Evolutionary conservation across 768 basidiomycete genomes (phyloP), one percentile per base, ranked within the genome.

Genomic region (Scleroderma bovista): DNA sequence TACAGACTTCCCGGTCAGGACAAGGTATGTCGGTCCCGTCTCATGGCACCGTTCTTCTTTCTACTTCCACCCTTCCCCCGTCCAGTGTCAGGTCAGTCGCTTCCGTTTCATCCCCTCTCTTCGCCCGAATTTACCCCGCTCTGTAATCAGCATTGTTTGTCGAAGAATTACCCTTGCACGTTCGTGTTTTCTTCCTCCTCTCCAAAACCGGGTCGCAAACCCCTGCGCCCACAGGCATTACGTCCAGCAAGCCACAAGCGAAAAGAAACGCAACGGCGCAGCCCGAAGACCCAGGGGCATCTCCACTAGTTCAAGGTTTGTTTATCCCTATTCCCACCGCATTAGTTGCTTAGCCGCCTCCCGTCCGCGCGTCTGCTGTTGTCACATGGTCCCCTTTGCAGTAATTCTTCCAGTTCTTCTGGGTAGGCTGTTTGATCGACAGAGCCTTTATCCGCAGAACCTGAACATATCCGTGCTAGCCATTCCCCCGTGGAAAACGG

Each of bases 141-240:
- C 53, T 51, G 56, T 32, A 38, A 54, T 51, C n/a, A 93, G 84
- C 90, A 93, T 61, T 94, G 91, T 67, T 68, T 83, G 52, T 78
- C 84, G 53, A 94, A 94, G 72, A 90, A 88, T 61, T 90, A 88
- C 61, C 84, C 88, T 40, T 94, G 91, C 89, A 93, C 91, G 90
- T 92, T 60, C 58, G 87, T 80, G 16, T 55, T 50, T 24, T 47
- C 57, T 52, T 37, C 55, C 51, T 56, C 51, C 51, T 42, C 46
- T 44, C 50, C 47, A 45, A 8, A 23, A 48, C 50, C 54, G 57
- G 57, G 54, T 51, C 59, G 49, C 48, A 54, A 53, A 54, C 59
- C 46, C 40, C 41, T 45, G 44, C 31, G 40, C 50, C 38, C 53
- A 55, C 61, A 89, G 87, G 52, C 86, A 91, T 62, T 83, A 71